Base-by-base conservation (phyloP, 495 filamentous ascomycete species). In the Talaromyces wortmannii region DNA sequence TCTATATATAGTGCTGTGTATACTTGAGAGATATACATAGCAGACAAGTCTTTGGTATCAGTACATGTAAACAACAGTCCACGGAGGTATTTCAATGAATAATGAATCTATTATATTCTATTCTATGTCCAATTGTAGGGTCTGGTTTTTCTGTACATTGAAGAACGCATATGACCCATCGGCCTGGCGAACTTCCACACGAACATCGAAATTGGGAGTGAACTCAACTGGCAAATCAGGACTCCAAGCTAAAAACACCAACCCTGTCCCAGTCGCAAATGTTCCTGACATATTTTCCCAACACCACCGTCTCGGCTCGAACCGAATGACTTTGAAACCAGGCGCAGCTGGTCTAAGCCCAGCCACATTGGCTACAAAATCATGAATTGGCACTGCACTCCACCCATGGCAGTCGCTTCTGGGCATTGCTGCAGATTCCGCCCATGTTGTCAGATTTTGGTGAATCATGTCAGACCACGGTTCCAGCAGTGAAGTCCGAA, bases 321-420 rank as follows among this genome's bases (percentile, higher is more conserved):
- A 59, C 7, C 60, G 55, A 40, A 67, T 50, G 18, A 46, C 32
- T 49, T 44, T 48, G 23, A 52, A 66, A 2, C 64, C 64, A 2
- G 60, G 62, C 43, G 8, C 30, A 0, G 50, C 57, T 0, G 64
- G 60, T 45, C 42, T 48, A 2, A 67, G 11, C 5, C 64, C 64
- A 18, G 57, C 55, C 0, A 67, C 46, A 51, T 63, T 52, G 3
- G 59, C 58, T 6, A 67, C 58, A 4, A 61, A 52, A 45, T 67
- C 65, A 47, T 67, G 45, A 31, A 67, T 53, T 10, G 65, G 65
- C 12, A 53, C 51, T 2, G 59, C 57, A 43, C 65, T 65, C 65
- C 65, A 67, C 4, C 57, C 65, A 53, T 67, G 65, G 15, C 65
- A 67, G 40, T 67, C 65, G 45, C 63, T 63, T 8, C 65, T 55